phyloP scores from a whole-genome alignment of 257 asterid species.

The Eustoma russellianum region DNA sequence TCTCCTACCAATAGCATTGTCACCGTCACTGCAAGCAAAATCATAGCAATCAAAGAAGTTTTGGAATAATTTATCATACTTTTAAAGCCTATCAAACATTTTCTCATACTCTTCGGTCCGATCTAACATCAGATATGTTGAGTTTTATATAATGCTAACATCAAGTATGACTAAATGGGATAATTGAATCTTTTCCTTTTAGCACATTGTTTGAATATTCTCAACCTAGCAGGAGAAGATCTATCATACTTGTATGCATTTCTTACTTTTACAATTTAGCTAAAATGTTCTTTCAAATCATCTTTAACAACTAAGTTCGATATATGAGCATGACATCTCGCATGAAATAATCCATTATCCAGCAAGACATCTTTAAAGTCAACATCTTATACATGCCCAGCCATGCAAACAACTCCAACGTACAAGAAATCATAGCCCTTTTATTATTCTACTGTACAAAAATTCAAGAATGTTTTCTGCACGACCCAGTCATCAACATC shows the following conservation, averaged over 20 bases:
- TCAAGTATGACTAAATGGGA: constrained; percentile 4
- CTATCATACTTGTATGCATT: neutral
- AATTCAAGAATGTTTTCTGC: neutral
- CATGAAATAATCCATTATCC: neutral
- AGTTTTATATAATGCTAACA: constrained; percentile 5
- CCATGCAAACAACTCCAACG: neutral
- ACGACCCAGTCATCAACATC: neutral
- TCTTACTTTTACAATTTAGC: neutral
- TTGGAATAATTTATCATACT: too few relatives aligned
- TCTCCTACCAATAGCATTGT: neutral
- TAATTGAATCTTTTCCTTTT: constrained; percentile 1
- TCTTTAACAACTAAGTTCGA: too few relatives aligned
- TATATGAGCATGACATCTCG: constrained; percentile 1
- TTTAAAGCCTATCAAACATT: constrained; percentile 6
- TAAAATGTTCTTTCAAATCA: neutral
- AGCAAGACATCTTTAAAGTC: neutral
- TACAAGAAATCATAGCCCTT: neutral
- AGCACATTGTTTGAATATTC: neutral
- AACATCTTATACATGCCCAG: neutral
- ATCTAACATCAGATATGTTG: constrained; percentile 7
- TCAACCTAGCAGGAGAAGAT: neutral
- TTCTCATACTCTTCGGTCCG: constrained; percentile 1
- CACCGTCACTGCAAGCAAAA: neutral
- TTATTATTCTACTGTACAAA: neutral
- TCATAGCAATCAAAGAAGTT: neutral